Conservation (phyloP, 2,329 filamentous ascomycete genomes). For the Claviceps sp. region DNA sequence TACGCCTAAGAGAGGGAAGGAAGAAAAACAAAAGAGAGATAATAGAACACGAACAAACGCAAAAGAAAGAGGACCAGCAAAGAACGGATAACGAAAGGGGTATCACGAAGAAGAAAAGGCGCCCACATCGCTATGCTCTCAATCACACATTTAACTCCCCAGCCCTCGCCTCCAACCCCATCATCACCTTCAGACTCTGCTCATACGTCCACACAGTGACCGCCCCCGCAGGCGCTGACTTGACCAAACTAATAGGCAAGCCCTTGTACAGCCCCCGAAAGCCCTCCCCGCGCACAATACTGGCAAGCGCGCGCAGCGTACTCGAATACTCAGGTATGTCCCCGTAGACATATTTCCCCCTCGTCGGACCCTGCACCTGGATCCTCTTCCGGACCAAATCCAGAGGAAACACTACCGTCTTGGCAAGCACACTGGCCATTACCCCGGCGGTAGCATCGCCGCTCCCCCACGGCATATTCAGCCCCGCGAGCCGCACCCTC, state of each 20-base stretch:
- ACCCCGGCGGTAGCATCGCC: conserved; percentile 77
- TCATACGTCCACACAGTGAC: conserved; percentile 96
- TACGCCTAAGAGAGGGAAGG: too few species aligned
- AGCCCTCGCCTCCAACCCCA: conserved; percentile 18
- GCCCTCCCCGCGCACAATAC: conserved; percentile 63
- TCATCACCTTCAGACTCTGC: conserved; percentile 50
- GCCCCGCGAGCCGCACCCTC: conserved; percentile 40
- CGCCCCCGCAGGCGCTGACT: conserved; percentile 85
- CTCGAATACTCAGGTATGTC: conserved; percentile 77
- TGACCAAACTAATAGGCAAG: conserved; percentile 75
- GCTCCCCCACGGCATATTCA: conserved; percentile 55
- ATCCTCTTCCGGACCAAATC: conserved; percentile 87
- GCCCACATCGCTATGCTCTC: conserved; percentile 2
- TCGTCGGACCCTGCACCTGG: conserved; percentile 87
- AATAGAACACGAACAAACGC: too few species aligned
- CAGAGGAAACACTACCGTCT: conserved; percentile 83
- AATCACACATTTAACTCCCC: conserved; percentile 14
- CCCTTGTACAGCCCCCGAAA: conserved; percentile 74
- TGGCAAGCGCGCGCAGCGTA: conserved; percentile 49
- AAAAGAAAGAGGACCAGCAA: neutral
- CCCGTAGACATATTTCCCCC: conserved; percentile 63
- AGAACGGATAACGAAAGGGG: too few species aligned
- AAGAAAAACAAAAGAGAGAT: too few species aligned
- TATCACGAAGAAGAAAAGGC: neutral
- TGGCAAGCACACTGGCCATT: conserved; percentile 65